Percentiles rank a stretch among this genome's conserved stretches.
phyloP scores from a whole-genome alignment of 345 rosid genomes.

The Acer yangbiense region DNA sequence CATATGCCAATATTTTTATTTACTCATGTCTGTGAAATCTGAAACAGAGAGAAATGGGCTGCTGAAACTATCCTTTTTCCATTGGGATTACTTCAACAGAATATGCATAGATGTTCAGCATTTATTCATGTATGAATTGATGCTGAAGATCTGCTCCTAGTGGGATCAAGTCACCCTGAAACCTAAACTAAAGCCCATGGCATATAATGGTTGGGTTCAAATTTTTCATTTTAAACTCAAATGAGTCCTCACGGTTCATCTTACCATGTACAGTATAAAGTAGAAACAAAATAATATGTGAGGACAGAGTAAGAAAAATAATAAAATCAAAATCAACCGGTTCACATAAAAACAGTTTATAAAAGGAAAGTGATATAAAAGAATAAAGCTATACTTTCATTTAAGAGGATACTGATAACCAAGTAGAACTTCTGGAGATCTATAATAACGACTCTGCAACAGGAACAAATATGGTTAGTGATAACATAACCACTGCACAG shows the following conservation, averaged over 20 bases:
- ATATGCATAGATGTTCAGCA: neutral
- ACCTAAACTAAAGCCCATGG: neutral
- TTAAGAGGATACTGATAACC: constrained; percentile 94
- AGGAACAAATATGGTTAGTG: constrained; percentile 30
- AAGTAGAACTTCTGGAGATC: constrained; percentile 98
- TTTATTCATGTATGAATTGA: neutral
- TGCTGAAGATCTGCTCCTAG: neutral
- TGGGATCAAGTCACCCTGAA: neutral
- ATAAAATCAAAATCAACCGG: neutral
- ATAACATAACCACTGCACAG: constrained; percentile 18
- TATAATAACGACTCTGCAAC: constrained; percentile 97
- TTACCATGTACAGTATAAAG: neutral
- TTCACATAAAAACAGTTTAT: neutral
- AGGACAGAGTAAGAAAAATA: neutral
- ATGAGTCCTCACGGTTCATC: neutral
- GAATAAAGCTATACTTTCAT: constrained; percentile 4
- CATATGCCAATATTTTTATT: too few relatives aligned
- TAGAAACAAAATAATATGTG: neutral
- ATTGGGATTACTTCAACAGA: neutral
- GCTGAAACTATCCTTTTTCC: neutral
- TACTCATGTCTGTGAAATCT: too few relatives aligned
- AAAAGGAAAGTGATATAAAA: neutral
- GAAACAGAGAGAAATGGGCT: too few relatives aligned
- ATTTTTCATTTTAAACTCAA: neutral
- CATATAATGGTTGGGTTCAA: neutral